Conservation (phyloP, 1,284 basidiomycete genomes). For the Cronartium ribicola region DNA sequence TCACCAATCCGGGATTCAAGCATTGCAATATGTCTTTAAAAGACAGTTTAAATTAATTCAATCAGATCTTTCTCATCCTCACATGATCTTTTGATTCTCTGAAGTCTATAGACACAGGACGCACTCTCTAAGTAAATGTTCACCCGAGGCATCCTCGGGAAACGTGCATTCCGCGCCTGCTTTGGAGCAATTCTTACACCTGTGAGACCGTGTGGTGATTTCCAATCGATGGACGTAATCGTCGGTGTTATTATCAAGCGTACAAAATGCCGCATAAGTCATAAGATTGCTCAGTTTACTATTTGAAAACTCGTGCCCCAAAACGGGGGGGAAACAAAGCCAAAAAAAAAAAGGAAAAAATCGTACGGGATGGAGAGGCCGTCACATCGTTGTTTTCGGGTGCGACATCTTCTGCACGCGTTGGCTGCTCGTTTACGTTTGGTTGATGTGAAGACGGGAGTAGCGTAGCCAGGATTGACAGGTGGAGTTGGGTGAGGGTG, state of each 20-base stretch:
- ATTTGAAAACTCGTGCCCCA: neutral
- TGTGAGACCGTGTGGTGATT: neutral
- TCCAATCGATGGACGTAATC: neutral
- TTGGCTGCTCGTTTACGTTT: slow-evolving; percentile 36
- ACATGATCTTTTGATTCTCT: neutral
- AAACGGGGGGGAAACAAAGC: too few relatives aligned
- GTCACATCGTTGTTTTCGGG: slow-evolving; percentile 34
- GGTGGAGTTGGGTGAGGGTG: too few relatives aligned
- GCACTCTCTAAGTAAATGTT: slow-evolving; percentile 28
- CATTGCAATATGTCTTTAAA: slow-evolving; percentile 17
- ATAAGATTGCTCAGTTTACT: neutral
- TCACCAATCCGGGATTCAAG: slow-evolving; percentile 20
- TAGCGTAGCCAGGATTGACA: too few relatives aligned
- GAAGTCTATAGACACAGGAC: neutral
- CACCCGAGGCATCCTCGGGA: slow-evolving; percentile 32
- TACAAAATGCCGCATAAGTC: neutral
- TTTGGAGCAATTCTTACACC: slow-evolving; percentile 36
- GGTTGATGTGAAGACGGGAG: neutral
- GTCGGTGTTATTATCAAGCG: neutral
- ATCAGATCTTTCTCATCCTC: neutral
- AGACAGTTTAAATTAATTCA: neutral
- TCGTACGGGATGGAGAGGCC: slow-evolving; percentile 28
- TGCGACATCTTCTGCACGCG: slow-evolving; percentile 32
- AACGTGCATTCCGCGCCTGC: slow-evolving; percentile 23
- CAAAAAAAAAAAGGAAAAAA: neutral